phyloP scores from a whole-genome alignment of 441 rosid species.

The Breynia disticha region DNA sequence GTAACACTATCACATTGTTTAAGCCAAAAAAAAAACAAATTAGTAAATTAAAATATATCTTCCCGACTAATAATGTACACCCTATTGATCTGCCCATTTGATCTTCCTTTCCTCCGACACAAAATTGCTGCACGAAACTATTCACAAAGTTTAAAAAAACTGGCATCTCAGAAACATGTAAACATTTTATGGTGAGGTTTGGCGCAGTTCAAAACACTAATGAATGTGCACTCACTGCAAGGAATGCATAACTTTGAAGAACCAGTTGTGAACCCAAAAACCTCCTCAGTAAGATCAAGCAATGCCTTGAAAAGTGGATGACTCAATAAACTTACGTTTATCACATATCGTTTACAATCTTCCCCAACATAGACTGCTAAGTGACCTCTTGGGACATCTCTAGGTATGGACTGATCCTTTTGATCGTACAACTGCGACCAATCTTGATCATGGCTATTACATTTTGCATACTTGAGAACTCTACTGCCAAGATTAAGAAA shows the following conservation, averaged over 20 bases:
- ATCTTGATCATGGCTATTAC: background rate
- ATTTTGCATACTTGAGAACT: conserved; percentile 5
- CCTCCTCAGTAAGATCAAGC: conserved; percentile 31
- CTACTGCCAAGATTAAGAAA: conserved; percentile 2
- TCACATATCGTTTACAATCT: conserved; percentile 26
- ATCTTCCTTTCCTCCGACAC: background rate
- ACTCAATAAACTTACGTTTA: conserved; percentile 17
- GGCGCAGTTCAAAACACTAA: conserved; percentile 11
- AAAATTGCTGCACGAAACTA: conserved; percentile 2
- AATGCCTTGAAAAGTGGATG: conserved; percentile 31
- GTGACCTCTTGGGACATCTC: conserved; percentile 35
- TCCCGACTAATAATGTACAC: too few relatives aligned
- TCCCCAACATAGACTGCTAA: conserved; percentile 32
- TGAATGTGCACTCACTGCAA: conserved; percentile 24
- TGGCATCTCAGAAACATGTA: conserved; percentile 7
- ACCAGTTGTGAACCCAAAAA: conserved; percentile 16
- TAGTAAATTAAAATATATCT: too few relatives aligned
- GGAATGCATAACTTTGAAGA: conserved; percentile 29
- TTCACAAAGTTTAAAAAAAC: too few relatives aligned
- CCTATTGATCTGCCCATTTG: too few relatives aligned
- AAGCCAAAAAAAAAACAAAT: too few relatives aligned
- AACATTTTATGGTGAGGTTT: conserved; percentile 4
- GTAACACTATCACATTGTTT: too few relatives aligned
- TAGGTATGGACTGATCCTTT: conserved; percentile 5
- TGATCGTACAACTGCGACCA: conserved; percentile 1